Base-by-base conservation (phyloP, 2,329 filamentous ascomycete genomes). In the Beauveria medogensis region DNA sequence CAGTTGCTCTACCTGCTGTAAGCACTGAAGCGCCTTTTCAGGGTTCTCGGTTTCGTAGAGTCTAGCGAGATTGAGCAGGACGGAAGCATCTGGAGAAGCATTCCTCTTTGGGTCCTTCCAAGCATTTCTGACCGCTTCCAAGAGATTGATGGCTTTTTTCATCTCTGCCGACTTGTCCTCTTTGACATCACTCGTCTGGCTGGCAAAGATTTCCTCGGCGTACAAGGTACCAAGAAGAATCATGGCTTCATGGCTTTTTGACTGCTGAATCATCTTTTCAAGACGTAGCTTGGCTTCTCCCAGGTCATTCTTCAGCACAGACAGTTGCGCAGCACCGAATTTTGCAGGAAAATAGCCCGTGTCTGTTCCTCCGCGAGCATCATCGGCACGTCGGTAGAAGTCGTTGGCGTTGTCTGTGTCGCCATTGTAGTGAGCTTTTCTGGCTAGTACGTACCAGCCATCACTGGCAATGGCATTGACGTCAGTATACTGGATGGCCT, bases 381-480 rank as follows among this genome's bases (percentile, higher is more conserved):
- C 90, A 71, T 99, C 94, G 1, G 95, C 90, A 66, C 90, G 88
- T 60, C 87, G 86, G 74, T 99, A 99, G 73, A 88, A 96, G 68
- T 96, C 91, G 22, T 83, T 85, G 2, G 94, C 93, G 61, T 86
- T 87, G 22, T 87, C 81, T 7, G 84, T 75, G 62, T 97, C 87
- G 47, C 89, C 88, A 62, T 86, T 83, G 66, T 91, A 91, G 71
- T 99, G 94, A 65, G 93, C 91, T 72, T 96, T 97, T 63, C 92
- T 83, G 30, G 92, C 94, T 46, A 97, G 83, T 9, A 97, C 77
- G 74, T 97, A 99, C 92, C 93, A 97, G 41, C 94, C 95, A 71
- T 99, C 95, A 75, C 93, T 96, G 26, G 93, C 93, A 72, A 97
- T 91, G 3, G 92, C 91, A 72, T 96, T 96, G 67, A 97, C 91